Base-by-base conservation (phyloP, 768 basidiomycete genomes). In the Tulasnella sp. region DNA sequence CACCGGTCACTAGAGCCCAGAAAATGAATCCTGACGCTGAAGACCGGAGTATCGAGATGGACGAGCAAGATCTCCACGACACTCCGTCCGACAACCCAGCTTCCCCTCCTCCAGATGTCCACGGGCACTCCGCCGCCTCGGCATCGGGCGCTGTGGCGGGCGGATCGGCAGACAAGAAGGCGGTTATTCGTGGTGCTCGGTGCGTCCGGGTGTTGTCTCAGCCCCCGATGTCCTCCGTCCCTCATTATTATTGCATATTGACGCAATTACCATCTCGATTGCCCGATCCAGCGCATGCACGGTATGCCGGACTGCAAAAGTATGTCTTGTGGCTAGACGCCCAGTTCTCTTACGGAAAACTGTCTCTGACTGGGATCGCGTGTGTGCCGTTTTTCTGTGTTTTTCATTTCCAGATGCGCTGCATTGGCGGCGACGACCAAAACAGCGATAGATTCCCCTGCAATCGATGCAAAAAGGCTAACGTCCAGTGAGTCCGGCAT, bases 281-380 rank as follows among this genome's bases (percentile, higher is more conserved):
- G 11, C 37, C 71, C 37, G 37, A 35, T 23, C 37, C 75, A 80
- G 79, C 26, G 93, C 93, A 26, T 95, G 93, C 83, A 94, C 92
- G 44, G 93, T 94, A 81, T 95, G 93, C 84, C 90, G 93, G 69
- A 88, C 90, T 74, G 93, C 93, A 80, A 95, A 95, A 89, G 93
- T 91, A 81, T 75, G 80, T 57, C 37, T 74, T 51, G 80, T 51
- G 78, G 72, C 46, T 80, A 46, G 77, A 78, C 79, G 37, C 29
- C 26, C 37, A 11, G 13, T 42, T 35, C 44, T 10, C 4, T 35
- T 29, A 72, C 20, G 39, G 71, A 46, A 46, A 40, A 72, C 71
- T 42, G 71, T 20, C 39, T 72, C 71, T 40, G 71, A 74, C 67
- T 81, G 61, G 61, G 11, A 18, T 23, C 32, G n/a, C 61, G 61